Evolutionary conservation across 169 alveolate genomes (phyloP).

Genomic region (Cryptosporidium viatorum): DNA sequence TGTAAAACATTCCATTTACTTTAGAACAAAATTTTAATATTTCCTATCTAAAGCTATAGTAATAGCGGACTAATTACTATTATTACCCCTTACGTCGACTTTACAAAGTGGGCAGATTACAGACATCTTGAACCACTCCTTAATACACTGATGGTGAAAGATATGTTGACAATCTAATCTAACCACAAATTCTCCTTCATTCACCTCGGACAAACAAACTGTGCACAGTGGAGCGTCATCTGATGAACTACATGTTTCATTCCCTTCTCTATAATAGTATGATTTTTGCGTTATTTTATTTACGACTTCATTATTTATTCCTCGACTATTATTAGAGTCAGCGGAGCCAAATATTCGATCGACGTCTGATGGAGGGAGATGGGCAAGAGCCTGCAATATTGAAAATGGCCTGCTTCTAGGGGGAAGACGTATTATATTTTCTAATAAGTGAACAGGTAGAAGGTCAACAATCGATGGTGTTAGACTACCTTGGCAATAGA

Average conservation of each 20-base stretch:
- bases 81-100: conserved; percentile 48
- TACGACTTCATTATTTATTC: conserved; percentile 42
- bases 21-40: not conserved
- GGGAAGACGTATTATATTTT: conserved; percentile 77
- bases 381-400: conserved; percentile 78
- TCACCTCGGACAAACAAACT: conserved; percentile 78
- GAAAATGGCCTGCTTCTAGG: conserved; percentile 80
- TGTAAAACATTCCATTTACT: not conserved
- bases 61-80: not conserved
- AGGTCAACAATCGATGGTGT: conserved; percentile 80
- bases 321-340: conserved; percentile 65
- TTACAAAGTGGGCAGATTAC: conserved; percentile 78
- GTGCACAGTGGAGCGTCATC: conserved; percentile 79
- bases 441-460: conserved; percentile 77
- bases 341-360: conserved; percentile 79
- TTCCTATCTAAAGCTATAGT: not conserved
- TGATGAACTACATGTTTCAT: conserved; percentile 14
- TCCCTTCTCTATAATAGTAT: conserved; percentile 12
- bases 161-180: conserved; percentile 78
- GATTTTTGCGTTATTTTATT: conserved; percentile 51
- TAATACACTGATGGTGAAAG: conserved; percentile 79
- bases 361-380: conserved; percentile 78
- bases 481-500: conserved; percentile 77
- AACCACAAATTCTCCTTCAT: conserved; percentile 76
- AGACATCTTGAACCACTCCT: conserved; percentile 79